Conservation (phyloP, 805 yeast genomes). For the Kluyveromyces aestuarii region DNA sequence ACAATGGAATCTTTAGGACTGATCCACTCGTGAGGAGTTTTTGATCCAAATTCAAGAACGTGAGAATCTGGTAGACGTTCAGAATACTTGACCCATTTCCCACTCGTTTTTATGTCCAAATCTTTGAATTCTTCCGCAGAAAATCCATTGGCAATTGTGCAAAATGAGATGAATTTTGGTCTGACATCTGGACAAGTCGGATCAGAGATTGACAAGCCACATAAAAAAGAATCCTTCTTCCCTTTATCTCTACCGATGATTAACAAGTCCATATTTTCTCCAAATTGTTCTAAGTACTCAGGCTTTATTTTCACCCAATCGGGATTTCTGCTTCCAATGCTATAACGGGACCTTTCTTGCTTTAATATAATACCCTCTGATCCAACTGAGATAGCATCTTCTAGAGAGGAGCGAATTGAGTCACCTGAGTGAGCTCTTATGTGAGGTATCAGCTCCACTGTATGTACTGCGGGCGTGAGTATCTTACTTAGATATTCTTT, state of each 20-base stretch:
- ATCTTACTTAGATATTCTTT: conserved; percentile 41
- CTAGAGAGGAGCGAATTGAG: conserved; percentile 50
- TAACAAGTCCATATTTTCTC: conserved; percentile 73
- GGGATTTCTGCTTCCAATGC: conserved; percentile 48
- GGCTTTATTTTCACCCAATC: conserved; percentile 91
- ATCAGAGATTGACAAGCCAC: conserved; percentile 53
- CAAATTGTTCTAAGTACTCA: conserved; percentile 76
- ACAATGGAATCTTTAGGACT: conserved; percentile 70
- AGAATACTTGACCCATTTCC: conserved; percentile 48
- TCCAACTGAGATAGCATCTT: conserved; percentile 46
- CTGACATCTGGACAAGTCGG: conserved; percentile 17
- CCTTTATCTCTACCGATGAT: conserved; percentile 75
- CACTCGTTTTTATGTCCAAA: conserved; percentile 47
- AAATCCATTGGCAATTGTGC: conserved; percentile 81
- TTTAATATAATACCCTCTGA: conserved; percentile 83
- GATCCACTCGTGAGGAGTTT: conserved; percentile 68
- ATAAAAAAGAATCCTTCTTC: conserved; percentile 56
- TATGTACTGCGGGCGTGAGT: conserved; percentile 34
- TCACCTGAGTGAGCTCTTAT: conserved; percentile 34
- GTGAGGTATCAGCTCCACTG: conserved; percentile 41
- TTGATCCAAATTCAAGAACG: conserved; percentile 45
- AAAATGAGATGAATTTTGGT: conserved; percentile 50
- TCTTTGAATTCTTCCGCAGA: conserved; percentile 49
- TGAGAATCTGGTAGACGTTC: conserved; percentile 33
- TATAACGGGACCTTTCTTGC: conserved; percentile 47